phyloP scores from a whole-genome alignment of 441 rosid genomes.

The Eruca vesicaria region DNA sequence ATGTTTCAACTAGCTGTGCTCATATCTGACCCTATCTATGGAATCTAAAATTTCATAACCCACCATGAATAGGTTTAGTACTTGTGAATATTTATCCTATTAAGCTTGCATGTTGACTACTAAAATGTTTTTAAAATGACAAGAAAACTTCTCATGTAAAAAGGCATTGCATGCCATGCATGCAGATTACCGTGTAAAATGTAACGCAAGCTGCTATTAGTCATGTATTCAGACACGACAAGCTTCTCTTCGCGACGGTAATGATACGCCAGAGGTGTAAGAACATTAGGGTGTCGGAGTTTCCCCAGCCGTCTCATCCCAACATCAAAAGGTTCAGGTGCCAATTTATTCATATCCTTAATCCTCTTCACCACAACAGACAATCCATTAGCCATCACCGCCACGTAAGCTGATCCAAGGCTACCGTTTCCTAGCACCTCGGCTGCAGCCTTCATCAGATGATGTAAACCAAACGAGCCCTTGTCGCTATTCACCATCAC shows the following conservation, averaged over 20 bases:
- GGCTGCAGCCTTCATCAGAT: constrained; percentile 87
- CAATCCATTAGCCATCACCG: constrained; percentile 56
- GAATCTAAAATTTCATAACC: too few species aligned
- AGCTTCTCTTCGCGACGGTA: constrained; percentile 77
- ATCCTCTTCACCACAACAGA: constrained; percentile 82
- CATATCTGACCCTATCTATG: too few species aligned
- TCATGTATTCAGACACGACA: constrained; percentile 64
- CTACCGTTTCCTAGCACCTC: constrained; percentile 83
- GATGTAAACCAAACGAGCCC: constrained; percentile 60
- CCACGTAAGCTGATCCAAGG: constrained; percentile 82
- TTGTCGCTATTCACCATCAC: constrained; percentile 63
- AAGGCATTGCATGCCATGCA: background rate
- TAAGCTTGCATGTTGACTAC: too few species aligned
- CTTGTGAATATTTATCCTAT: too few species aligned
- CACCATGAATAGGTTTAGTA: too few species aligned
- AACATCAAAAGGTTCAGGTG: constrained; percentile 52
- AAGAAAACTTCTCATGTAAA: background rate
- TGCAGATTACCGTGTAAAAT: constrained; percentile 63
- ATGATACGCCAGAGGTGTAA: constrained; percentile 77
- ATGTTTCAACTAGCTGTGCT: too few species aligned
- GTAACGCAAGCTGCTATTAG: constrained; percentile 70
- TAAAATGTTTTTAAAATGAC: too few species aligned
- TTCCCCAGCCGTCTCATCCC: constrained; percentile 65
- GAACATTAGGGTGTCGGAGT: constrained; percentile 54
- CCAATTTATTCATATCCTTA: constrained; percentile 62